A percentile compares a stretch with the other conserved stretches of the same genome.
Evolutionary conservation across 164 flowering plant genomes (phyloP).

Genomic region (Magnolia sinica): DNA sequence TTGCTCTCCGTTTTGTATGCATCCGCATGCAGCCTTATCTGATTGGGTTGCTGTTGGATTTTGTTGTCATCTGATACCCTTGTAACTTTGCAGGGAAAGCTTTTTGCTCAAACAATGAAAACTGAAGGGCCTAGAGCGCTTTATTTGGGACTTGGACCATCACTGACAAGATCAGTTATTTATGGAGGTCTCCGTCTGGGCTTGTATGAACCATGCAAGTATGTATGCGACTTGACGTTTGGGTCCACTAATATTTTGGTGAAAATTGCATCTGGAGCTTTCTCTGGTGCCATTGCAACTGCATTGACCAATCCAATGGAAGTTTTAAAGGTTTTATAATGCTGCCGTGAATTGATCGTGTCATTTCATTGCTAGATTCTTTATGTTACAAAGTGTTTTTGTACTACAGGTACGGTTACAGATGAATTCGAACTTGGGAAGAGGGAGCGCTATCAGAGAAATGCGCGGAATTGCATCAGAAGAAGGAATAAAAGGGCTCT

Average conservation of each 20-base stretch:
- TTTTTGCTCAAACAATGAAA: constrained; percentile 53
- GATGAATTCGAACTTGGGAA: constrained; percentile 45
- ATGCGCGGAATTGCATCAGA: constrained; percentile 53
- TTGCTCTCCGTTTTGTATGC: neutral
- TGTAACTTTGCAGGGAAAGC: constrained; percentile 49
- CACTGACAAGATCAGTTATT: constrained; percentile 74
- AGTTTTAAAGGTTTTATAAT: constrained; percentile 71
- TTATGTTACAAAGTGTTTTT: constrained; percentile 6
- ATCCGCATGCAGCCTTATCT: neutral
- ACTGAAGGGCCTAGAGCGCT: constrained; percentile 74
- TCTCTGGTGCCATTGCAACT: constrained; percentile 86
- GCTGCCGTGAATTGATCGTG: neutral
- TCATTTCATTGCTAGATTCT: neutral
- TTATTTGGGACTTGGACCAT: constrained; percentile 81
- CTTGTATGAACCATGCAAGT: constrained; percentile 90
- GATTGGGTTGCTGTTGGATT: constrained; percentile 6
- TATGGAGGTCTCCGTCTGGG: constrained; percentile 95
- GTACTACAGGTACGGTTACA: constrained; percentile 71
- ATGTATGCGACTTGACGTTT: constrained; percentile 62
- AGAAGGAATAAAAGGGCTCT: constrained; percentile 74
- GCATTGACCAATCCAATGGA: constrained; percentile 89
- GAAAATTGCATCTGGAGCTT: constrained; percentile 85
- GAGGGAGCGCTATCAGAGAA: constrained; percentile 49
- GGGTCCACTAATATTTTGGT: constrained; percentile 74
- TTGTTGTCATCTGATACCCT: constrained; percentile 2